phyloP scores from a whole-genome alignment of 2,329 filamentous ascomycete genomes.

The Tolypocladium cylindrosporum region DNA sequence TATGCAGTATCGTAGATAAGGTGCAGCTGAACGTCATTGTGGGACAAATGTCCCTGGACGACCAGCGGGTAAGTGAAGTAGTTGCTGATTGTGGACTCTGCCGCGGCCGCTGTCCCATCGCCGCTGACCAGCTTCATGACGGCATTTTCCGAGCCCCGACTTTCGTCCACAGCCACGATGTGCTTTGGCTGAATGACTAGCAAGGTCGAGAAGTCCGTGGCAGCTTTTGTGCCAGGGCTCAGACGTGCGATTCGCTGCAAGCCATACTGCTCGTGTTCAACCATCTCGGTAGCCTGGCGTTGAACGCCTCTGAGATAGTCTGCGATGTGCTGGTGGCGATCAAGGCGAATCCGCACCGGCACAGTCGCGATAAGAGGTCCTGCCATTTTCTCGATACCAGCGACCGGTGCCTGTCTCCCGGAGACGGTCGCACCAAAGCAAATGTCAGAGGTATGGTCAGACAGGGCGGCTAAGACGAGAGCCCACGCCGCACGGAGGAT shows the following conservation, averaged over 20 bases:
- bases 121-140: not conserved
- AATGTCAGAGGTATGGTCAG: slow-evolving; percentile 26
- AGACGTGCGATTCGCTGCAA: not conserved
- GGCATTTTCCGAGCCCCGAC: not conserved
- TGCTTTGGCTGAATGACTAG: not conserved
- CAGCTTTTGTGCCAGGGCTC: not conserved
- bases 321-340: not conserved
- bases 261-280: not conserved
- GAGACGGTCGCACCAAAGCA: slow-evolving; percentile 51
- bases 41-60: not conserved
- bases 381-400: slow-evolving; percentile 42
- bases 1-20: not conserved
- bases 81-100: not conserved
- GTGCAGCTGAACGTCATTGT: not conserved
- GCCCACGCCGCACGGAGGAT: slow-evolving; percentile 6
- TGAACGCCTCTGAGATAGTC: not conserved
- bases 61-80: slow-evolving; percentile 1
- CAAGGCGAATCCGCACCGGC: slow-evolving; percentile 30
- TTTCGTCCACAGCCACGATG: not conserved
- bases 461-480: slow-evolving; percentile 1
- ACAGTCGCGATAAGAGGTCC: slow-evolving; percentile 53
- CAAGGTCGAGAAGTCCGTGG: not conserved
- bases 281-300: not conserved
- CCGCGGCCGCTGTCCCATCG: not conserved
- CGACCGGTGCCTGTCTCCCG: slow-evolving; percentile 39